A percentile compares a stretch with the other conserved stretches of the same genome.
Conservation (phyloP, 768 basidiomycete genomes). For the Rhizopogon rudus region DNA sequence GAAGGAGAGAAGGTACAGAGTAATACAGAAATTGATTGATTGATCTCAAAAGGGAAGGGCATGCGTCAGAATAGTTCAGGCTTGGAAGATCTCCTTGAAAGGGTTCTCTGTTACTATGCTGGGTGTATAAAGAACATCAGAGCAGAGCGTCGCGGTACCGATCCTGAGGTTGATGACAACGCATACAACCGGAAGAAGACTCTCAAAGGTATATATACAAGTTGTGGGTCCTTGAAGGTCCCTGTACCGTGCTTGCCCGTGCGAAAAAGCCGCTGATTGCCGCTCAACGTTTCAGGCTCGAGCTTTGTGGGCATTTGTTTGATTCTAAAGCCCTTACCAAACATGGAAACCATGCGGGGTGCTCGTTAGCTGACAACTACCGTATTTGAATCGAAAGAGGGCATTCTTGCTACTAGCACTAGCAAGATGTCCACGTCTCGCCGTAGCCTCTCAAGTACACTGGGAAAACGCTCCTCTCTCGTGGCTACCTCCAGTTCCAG, state of each 20-base stretch:
- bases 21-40: background rate
- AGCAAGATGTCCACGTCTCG: constrained; percentile 24
- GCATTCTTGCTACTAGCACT: background rate
- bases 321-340: no score
- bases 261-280: background rate
- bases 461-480: constrained; percentile 14
- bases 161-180: background rate
- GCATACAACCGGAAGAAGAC: background rate
- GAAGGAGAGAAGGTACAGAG: background rate
- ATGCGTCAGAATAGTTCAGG: background rate
- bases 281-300: no score
- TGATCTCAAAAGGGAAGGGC: background rate
- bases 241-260: background rate
- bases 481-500: constrained; percentile 7
- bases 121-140: no score
- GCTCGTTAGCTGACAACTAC: no score
- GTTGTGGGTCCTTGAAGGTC: background rate
- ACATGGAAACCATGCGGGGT: no score
- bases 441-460: constrained; percentile 10
- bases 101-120: background rate
- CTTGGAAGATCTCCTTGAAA: background rate
- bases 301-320: no score
- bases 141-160: background rate
- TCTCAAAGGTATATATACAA: no score
- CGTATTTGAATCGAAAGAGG: no score